Percentiles rank a stretch among this genome's conserved stretches.
Evolutionary conservation across 2,329 filamentous ascomycete species (phyloP).

Genomic region (Herpotrichia juniperi): DNA sequence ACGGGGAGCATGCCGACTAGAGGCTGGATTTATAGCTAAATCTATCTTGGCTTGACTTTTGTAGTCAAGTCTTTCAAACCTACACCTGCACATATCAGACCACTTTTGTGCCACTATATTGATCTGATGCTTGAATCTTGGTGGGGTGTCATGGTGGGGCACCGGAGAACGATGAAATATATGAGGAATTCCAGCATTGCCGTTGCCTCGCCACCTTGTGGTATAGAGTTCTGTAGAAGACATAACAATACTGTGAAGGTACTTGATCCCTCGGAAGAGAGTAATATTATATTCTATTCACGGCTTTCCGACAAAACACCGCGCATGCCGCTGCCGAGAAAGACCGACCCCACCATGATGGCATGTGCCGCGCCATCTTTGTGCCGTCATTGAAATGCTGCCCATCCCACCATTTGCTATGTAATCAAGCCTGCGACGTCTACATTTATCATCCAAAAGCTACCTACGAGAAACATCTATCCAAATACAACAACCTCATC

Average conservation of each 20-base stretch:
- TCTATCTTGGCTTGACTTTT: slow-evolving; percentile 20
- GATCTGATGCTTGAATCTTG: not conserved
- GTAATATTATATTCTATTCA: no score
- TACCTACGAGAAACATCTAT: slow-evolving; percentile 7
- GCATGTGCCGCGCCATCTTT: slow-evolving; percentile 9
- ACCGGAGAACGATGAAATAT: not conserved
- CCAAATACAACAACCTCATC: not conserved
- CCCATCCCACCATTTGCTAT: slow-evolving; percentile 1
- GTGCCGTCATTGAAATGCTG: slow-evolving; percentile 20
- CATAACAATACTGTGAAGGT: not conserved
- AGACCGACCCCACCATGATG: slow-evolving; percentile 12
- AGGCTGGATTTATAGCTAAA: slow-evolving; percentile 30
- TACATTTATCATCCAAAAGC: slow-evolving; percentile 31
- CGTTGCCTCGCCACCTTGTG: not conserved
- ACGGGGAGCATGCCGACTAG: no score
- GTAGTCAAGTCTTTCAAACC: no score
- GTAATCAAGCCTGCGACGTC: slow-evolving; percentile 17
- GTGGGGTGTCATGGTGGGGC: slow-evolving; percentile 1
- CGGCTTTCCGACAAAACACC: no score
- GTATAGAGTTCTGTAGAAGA: not conserved
- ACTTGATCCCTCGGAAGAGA: slow-evolving; percentile 1
- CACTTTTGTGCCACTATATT: not conserved
- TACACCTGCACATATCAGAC: no score
- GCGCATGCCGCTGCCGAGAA: slow-evolving; percentile 4
- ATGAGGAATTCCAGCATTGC: not conserved